phyloP scores from a whole-genome alignment of 768 basidiomycete genomes.

The Phaffia australis region DNA sequence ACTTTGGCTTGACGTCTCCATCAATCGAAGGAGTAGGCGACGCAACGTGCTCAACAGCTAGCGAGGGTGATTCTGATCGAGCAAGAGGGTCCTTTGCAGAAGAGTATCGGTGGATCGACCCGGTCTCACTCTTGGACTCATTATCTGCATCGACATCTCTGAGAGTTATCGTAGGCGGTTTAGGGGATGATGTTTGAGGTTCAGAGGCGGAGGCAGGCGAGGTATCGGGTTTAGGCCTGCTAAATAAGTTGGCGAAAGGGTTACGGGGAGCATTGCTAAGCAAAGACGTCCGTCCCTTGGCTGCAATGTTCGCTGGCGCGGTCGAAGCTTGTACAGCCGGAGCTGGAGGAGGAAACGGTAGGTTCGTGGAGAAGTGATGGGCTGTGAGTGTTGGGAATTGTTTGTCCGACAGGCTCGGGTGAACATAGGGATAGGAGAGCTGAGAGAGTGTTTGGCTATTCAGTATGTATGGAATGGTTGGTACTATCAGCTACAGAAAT shows the following conservation, averaged over 20 bases:
- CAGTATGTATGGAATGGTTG: neutral
- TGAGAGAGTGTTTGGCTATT: conserved; percentile 32
- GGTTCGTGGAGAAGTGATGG: conserved; percentile 10
- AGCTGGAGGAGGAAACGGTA: conserved; percentile 38
- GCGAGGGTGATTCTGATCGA: conserved; percentile 19
- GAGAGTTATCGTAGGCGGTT: neutral
- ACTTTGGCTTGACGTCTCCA: conserved; percentile 19
- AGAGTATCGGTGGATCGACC: conserved; percentile 37
- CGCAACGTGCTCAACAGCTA: neutral
- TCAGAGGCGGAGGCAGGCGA: conserved; percentile 27
- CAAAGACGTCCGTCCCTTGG: conserved; percentile 18
- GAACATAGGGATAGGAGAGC: conserved; percentile 30
- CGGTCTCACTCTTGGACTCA: conserved; percentile 41
- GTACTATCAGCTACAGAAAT: neutral
- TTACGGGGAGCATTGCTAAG: conserved; percentile 37
- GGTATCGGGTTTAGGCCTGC: conserved; percentile 33
- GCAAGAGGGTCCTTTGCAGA: conserved; percentile 19
- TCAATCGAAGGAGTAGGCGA: conserved; percentile 18
- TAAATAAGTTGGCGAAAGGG: conserved; percentile 74
- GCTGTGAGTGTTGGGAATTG: conserved; percentile 17
- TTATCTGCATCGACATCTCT: conserved; percentile 16
- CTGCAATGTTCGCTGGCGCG: neutral
- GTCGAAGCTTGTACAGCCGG: conserved; percentile 8
- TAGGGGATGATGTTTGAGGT: conserved; percentile 14
- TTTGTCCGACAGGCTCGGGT: conserved; percentile 1